Conservation (phyloP, 2,329 filamentous ascomycete species). For the Hawksworthiomyces lignivorus region DNA sequence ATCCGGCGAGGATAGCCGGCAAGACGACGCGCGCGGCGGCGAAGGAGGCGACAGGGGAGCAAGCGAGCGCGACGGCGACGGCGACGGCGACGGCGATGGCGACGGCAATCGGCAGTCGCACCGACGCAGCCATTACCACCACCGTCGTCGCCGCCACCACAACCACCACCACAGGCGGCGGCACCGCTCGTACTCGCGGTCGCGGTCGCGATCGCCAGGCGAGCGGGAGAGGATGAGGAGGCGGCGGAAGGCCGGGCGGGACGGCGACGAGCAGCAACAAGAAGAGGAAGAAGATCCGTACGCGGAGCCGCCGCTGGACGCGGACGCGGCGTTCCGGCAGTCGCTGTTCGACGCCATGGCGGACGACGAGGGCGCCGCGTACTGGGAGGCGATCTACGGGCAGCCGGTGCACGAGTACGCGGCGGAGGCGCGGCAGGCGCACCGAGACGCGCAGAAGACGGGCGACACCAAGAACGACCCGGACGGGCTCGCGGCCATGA, state of each 20-base stretch:
- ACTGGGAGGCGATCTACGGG: conserved; percentile 95
- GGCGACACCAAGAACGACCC: conserved; percentile 24
- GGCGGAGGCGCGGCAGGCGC: conserved; percentile 7
- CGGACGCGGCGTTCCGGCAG: conserved; percentile 76
- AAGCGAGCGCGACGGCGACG: neutral
- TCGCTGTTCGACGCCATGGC: conserved; percentile 95
- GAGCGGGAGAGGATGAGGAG: conserved; percentile 2
- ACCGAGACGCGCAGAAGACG: conserved; percentile 28
- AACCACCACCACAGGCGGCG: conserved; percentile 20
- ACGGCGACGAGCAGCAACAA: neutral
- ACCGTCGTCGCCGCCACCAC: conserved; percentile 15
- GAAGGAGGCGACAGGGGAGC: too few relatives aligned
- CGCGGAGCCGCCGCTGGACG: conserved; percentile 44
- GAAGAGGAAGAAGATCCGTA: conserved; percentile 30
- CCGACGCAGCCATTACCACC: conserved; percentile 9
- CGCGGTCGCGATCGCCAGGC: neutral
- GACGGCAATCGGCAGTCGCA: neutral
- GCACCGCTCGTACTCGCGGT: conserved; percentile 17
- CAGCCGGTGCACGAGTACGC: conserved; percentile 66
- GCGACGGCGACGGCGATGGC: neutral
- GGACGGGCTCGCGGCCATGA: conserved; percentile 69
- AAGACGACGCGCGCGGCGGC: neutral
- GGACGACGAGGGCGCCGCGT: conserved; percentile 90
- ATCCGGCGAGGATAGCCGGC: too few relatives aligned
- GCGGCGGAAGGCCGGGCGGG: neutral